Evolutionary conservation across 2,329 filamentous ascomycete genomes (phyloP), one percentile per base, ranked within the genome.

Genomic region (Gremmenia infestans): DNA sequence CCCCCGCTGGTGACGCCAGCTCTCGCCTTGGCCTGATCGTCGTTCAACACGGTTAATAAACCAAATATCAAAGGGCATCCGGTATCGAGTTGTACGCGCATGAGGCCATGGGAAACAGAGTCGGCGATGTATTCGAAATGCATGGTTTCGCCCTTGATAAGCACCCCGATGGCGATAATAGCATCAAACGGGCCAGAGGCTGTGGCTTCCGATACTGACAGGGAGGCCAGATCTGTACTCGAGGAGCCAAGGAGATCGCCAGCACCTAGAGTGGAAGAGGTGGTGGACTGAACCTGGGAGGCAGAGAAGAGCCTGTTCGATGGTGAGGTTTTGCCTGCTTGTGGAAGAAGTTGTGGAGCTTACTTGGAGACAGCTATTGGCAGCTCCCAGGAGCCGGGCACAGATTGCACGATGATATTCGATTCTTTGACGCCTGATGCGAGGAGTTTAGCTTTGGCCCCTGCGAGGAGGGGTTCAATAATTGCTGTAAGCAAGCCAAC

Each of bases 41-140:
- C 92, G 54, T 74, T 89, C 66, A 99, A 76, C 50, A 97, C 85
- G 22, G 94, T 99, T 72, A 99, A 76, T 65, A 97, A 78, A 14
- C 94, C 93, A 72, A 97, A 96, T 57, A 97, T 83, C 57, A 99
- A 88, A 35, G 94, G 94, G 50, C 96, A 83, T 46, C 90, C 89
- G 9, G 85, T 86, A 71, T 99, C 93, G 54, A 97, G 79, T 73
- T 96, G 91, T 57, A 97, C 86, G 62, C 90, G 86, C 94, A 99
- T 99, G 59, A 99, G 80, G 6, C 91, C 94, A 60, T 96, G 90
- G 56, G 86, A 91, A 6, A 95, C 91, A 42, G 90, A 84, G 62
- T 97, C 94, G 43, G 92, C 82, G 67, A 99, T 99, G 76, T 99
- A 97, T 76, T 99, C 94, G 69, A 99, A 99, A 76, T 99, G 94